phyloP scores from a whole-genome alignment of 2,329 filamentous ascomycete species.

The Colletotrichum sidae region DNA sequence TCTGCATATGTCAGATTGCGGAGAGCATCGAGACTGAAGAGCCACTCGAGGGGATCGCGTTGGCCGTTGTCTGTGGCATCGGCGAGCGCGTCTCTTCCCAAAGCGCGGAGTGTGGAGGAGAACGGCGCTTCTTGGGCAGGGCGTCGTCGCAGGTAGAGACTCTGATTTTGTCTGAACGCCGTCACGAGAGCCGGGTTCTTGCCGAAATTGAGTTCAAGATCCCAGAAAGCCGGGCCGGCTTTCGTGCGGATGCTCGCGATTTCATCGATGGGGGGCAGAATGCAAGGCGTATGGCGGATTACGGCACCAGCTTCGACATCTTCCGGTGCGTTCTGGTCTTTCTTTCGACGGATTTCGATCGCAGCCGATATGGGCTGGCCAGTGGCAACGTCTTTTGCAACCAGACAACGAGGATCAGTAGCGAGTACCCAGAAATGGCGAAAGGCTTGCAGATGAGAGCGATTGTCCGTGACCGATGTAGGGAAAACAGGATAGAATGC shows the following conservation, averaged over 20 bases:
- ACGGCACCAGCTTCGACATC: conserved; percentile 39
- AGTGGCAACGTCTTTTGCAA: conserved; percentile 88
- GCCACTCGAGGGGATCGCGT: conserved; percentile 73
- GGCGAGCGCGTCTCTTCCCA: conserved; percentile 61
- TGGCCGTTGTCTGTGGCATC: conserved; percentile 45
- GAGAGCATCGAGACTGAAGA: conserved; percentile 74
- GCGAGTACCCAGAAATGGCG: conserved; percentile 97
- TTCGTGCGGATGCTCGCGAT: conserved; percentile 71
- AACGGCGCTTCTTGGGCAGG: conserved; percentile 77
- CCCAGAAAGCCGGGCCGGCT: conserved; percentile 79
- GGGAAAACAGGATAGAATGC: conserved; percentile 97
- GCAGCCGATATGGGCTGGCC: conserved; percentile 81
- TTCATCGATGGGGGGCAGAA: conserved; percentile 73
- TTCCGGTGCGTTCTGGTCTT: conserved; percentile 45
- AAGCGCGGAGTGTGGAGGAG: conserved; percentile 77
- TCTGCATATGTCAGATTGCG: conserved; percentile 72
- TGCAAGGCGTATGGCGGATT: conserved; percentile 66
- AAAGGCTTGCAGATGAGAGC: conserved; percentile 94
- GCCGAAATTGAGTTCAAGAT: conserved; percentile 80
- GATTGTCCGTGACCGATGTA: conserved; percentile 89
- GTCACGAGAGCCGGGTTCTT: conserved; percentile 70
- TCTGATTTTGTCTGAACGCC: conserved; percentile 77
- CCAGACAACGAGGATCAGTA: conserved; percentile 87
- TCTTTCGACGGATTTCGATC: conserved; percentile 71
- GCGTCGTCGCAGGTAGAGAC: conserved; percentile 78